These are phyloP conservation scores for Haplosporangium sp. DNA, from an alignment of 371 early-diverging fungal genomes.

Conservation along the genomic window DNA sequence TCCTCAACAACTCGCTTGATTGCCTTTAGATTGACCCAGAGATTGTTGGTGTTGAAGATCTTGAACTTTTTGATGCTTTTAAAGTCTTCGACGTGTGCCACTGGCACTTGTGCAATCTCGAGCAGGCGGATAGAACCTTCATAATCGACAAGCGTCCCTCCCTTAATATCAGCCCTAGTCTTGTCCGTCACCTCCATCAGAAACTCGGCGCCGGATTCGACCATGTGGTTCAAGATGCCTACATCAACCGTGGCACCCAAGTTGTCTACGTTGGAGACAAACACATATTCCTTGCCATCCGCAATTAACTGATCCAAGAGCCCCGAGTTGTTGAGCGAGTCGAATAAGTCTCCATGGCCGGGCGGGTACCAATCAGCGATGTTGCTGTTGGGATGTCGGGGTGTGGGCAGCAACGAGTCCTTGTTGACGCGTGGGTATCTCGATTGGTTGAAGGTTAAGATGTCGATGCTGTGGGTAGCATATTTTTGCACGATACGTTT, in stretches of 20 bases:
- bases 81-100: constrained; percentile 97
- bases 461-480: constrained; percentile 86
- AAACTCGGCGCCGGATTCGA: constrained; percentile 92
- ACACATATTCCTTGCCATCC: constrained; percentile 99
- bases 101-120: constrained; percentile 99
- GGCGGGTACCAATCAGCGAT: constrained; percentile 90
- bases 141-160: constrained; percentile 99
- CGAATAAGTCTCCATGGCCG: constrained; percentile 99
- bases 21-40: constrained; percentile 97
- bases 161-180: constrained; percentile 99
- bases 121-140: constrained; percentile 95
- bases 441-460: constrained; percentile 98
- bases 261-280: constrained; percentile 99
- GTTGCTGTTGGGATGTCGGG: constrained; percentile 68
- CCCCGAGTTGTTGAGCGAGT: constrained; percentile 94
- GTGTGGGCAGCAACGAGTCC: constrained; percentile 93
- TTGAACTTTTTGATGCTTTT: constrained; percentile 99
- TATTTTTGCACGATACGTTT: constrained; percentile 97
- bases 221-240: constrained; percentile 93
- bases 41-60: constrained; percentile 99
- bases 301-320: constrained; percentile 94
- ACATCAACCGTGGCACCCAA: constrained; percentile 98
- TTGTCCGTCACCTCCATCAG: constrained; percentile 99
- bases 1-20: constrained; percentile 94
- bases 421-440: constrained; percentile 96